Conservation (phyloP, 2,329 filamentous ascomycete species). For the Knufia fluminis region DNA sequence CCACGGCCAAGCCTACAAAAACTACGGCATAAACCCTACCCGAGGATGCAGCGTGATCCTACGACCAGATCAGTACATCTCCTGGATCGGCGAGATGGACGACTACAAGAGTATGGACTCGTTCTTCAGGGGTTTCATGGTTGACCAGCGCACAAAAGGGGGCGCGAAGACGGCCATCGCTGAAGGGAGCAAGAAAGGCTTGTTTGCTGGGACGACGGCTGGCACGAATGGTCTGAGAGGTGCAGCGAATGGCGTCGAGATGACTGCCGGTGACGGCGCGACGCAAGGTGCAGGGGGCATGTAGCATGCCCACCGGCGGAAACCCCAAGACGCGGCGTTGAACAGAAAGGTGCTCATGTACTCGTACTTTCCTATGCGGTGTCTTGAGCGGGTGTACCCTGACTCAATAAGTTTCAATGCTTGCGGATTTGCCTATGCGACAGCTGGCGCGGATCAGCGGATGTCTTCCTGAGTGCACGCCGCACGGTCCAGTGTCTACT, state of each 20-base stretch:
- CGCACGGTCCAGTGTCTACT: too few relatives aligned
- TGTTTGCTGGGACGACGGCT: not conserved
- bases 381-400: too few relatives aligned
- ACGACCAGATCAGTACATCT: conserved; percentile 60
- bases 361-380: too few relatives aligned
- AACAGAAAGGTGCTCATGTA: too few relatives aligned
- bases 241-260: not conserved
- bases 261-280: not conserved
- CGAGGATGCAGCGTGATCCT: conserved; percentile 51
- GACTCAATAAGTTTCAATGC: too few relatives aligned
- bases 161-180: not conserved
- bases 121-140: conserved; percentile 18
- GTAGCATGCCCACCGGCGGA: not conserved
- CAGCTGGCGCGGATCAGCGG: too few relatives aligned
- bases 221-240: not conserved
- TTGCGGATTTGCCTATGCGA: too few relatives aligned
- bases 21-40: conserved; percentile 49
- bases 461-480: too few relatives aligned
- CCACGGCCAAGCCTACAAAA: conserved; percentile 40
- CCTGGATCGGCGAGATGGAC: conserved; percentile 19
- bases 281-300: not conserved
- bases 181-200: not conserved
- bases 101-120: conserved; percentile 17
- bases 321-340: too few relatives aligned
- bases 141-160: conserved; percentile 3